These are phyloP conservation scores for Luffa acutangula DNA, from an alignment of 306 rosid species.

Conservation along the genomic window DNA sequence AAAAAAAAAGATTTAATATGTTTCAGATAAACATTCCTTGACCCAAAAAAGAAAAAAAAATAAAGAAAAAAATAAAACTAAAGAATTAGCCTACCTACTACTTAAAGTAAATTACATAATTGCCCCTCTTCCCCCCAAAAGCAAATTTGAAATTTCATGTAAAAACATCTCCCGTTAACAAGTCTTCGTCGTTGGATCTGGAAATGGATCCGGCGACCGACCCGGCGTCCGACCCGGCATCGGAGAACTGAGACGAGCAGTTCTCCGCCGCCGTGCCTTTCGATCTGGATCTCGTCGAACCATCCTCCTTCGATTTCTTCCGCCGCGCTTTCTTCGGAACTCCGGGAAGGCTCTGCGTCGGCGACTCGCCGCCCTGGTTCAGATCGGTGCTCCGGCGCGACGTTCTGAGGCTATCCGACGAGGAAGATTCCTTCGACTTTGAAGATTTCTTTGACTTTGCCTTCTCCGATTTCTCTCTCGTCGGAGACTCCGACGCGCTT, in stretches of 20 bases:
- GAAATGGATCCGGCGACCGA: constrained; percentile 12
- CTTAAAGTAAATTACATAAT: not conserved
- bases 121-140: constrained; percentile 1
- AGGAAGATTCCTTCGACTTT: constrained; percentile 24
- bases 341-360: constrained; percentile 27
- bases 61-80: not conserved
- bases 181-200: constrained; percentile 10
- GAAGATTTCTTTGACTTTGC: constrained; percentile 38
- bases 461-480: constrained; percentile 46
- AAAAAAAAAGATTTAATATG: not conserved
- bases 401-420: constrained; percentile 17
- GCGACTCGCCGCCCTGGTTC: constrained; percentile 21
- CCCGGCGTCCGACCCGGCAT: constrained; percentile 15
- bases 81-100: constrained; percentile 18
- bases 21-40: not conserved
- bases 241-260: constrained; percentile 10
- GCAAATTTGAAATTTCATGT: constrained; percentile 3
- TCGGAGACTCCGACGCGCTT: constrained; percentile 26
- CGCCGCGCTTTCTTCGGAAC: constrained; percentile 45
- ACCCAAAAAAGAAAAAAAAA: not conserved
- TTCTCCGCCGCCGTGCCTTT: constrained; percentile 19
- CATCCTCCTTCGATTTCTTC: constrained; percentile 44
- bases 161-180: constrained; percentile 20
- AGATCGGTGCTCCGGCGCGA: constrained; percentile 14
- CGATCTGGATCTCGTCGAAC: constrained; percentile 27